Conservation (phyloP, 495 filamentous ascomycete genomes). For the Collariella sp. region DNA sequence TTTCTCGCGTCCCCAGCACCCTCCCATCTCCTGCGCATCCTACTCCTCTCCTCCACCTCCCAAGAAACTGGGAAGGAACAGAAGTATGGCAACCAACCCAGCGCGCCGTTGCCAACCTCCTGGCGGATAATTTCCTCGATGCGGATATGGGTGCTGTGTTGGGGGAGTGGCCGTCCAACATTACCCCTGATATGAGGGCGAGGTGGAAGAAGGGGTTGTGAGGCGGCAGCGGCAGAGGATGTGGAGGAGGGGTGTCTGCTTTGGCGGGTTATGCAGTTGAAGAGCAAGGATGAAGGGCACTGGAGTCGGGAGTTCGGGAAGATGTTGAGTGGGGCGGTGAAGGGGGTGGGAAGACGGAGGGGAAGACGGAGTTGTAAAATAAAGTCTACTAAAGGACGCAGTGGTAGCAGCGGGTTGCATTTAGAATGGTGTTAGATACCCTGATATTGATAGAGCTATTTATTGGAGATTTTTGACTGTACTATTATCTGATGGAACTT, state of each 20-base stretch:
- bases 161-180: constrained; percentile 40
- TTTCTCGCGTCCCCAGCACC: constrained; percentile 45
- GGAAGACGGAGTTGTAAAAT: constrained; percentile 21
- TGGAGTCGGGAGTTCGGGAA: constrained; percentile 15
- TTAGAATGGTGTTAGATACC: not conserved
- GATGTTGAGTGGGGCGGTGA: not conserved
- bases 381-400: too few relatives aligned
- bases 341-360: not conserved
- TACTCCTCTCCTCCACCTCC: constrained; percentile 17
- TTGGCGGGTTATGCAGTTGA: constrained; percentile 20
- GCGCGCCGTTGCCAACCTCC: constrained; percentile 40
- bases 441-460: not conserved
- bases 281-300: constrained; percentile 7
- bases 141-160: constrained; percentile 46
- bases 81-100: constrained; percentile 34
- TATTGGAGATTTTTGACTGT: not conserved
- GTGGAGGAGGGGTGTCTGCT: constrained; percentile 33
- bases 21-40: constrained; percentile 38
- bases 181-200: too few relatives aligned
- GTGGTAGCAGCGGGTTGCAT: not conserved
- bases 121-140: constrained; percentile 54
- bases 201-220: too few relatives aligned
- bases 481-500: not conserved
- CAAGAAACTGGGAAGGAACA: not conserved
- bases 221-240: not conserved